Percentiles rank a stretch among this genome's conserved stretches.
Evolutionary conservation across 345 rosid genomes (phyloP).

Genomic region (Hevea brasiliensis): DNA sequence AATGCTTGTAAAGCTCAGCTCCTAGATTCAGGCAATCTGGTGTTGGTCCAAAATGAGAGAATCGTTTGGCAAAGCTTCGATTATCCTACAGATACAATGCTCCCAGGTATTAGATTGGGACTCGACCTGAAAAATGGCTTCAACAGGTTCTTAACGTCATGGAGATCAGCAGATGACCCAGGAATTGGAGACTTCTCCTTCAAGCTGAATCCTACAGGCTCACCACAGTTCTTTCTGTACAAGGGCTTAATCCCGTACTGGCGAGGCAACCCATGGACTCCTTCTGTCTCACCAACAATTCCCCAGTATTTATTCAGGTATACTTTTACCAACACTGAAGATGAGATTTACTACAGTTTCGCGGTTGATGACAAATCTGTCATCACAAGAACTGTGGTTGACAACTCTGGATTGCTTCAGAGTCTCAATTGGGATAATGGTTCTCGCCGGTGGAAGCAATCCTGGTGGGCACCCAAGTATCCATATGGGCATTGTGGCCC

Average conservation of each 20-base stretch:
- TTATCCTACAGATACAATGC: neutral
- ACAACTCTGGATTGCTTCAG: neutral
- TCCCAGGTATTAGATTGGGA: neutral
- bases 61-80: slow-evolving; percentile 12
- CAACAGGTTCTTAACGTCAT: neutral
- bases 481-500: neutral
- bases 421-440: neutral
- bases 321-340: neutral
- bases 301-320: too few species aligned
- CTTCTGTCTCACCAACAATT: too few species aligned
- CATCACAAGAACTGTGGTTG: neutral
- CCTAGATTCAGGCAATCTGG: too few species aligned
- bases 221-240: slow-evolving; percentile 4
- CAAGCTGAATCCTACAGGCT: slow-evolving; percentile 6
- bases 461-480: neutral
- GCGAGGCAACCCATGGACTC: neutral
- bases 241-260: neutral
- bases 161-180: slow-evolving; percentile 7
- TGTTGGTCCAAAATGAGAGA: neutral
- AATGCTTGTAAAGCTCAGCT: too few species aligned
- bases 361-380: neutral
- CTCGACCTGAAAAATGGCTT: neutral
- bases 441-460: neutral
- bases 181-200: slow-evolving; percentile 11
- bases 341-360: neutral